A percentile compares a stretch with the other conserved stretches of the same genome.
phyloP scores from a whole-genome alignment of 2,329 filamentous ascomycete species.

The Colletotrichum godetiae region DNA sequence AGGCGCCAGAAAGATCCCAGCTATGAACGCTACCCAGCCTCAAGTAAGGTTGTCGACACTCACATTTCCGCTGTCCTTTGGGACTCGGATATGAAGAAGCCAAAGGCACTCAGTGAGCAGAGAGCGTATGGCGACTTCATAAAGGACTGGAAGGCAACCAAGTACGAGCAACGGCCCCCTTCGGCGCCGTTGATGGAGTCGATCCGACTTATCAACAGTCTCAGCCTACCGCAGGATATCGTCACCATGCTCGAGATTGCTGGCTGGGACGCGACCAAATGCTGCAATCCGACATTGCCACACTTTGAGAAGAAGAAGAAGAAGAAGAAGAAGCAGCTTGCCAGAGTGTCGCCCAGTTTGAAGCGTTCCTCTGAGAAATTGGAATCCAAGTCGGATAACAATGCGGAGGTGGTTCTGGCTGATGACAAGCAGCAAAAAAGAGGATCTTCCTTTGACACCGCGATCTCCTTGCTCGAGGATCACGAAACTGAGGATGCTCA shows the following conservation, averaged over 20 bases:
- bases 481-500: too few relatives aligned
- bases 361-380: not conserved
- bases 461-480: not conserved
- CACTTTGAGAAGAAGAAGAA: not conserved
- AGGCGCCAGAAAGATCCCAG: not conserved
- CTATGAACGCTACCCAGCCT: not conserved
- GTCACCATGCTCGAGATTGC: not conserved
- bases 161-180: not conserved
- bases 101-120: not conserved
- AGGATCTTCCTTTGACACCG: too few relatives aligned
- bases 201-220: not conserved
- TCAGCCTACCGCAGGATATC: not conserved
- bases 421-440: not conserved
- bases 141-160: not conserved
- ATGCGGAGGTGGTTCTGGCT: not conserved
- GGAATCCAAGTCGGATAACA: not conserved
- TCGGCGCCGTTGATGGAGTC: not conserved
- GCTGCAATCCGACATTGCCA: constrained; percentile 3
- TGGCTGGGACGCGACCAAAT: constrained; percentile 14
- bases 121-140: not conserved
- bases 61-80: not conserved
- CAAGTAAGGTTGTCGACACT: not conserved
- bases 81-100: not conserved
- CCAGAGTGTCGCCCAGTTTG: too few relatives aligned
- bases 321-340: not conserved